These are phyloP conservation scores for Rhizodiscina lignyota DNA, from an alignment of 495 filamentous ascomycete species.

Conservation along the genomic window DNA sequence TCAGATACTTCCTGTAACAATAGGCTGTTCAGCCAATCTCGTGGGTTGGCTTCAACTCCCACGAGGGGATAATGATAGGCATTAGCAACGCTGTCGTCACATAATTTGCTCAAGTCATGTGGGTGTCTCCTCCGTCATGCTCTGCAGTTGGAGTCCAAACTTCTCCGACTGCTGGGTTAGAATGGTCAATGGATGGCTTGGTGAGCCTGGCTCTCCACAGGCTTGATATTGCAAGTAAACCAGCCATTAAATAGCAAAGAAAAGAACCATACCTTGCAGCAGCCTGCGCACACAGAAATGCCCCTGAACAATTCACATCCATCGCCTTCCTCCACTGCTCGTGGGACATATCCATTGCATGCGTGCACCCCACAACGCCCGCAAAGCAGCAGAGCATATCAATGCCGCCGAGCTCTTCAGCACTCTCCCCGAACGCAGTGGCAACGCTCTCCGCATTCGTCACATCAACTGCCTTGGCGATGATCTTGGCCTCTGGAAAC, in stretches of 20 bases:
- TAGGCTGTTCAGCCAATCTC: too few species aligned
- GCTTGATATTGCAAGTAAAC: too few species aligned
- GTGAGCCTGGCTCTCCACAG: too few species aligned
- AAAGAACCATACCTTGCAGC: slow-evolving; percentile 34
- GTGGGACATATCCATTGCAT: slow-evolving; percentile 36
- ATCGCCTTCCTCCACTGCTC: slow-evolving; percentile 40
- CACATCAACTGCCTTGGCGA: slow-evolving; percentile 37
- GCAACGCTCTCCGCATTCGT: slow-evolving; percentile 26
- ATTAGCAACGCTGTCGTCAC: too few species aligned
- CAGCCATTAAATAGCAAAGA: too few species aligned
- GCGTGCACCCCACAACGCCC: slow-evolving; percentile 44
- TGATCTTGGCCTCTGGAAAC: slow-evolving; percentile 36
- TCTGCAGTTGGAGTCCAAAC: slow-evolving; percentile 3
- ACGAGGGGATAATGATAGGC: too few species aligned
- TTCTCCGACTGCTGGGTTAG: too few species aligned
- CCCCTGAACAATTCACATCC: slow-evolving; percentile 53
- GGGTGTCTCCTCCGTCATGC: background rate
- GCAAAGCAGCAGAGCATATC: slow-evolving; percentile 48
- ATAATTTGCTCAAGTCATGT: too few species aligned
- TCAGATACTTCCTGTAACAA: too few species aligned
- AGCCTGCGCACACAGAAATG: slow-evolving; percentile 52
- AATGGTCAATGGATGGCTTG: too few species aligned
- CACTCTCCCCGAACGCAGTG: slow-evolving; percentile 24
- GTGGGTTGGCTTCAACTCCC: too few species aligned
- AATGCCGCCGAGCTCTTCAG: slow-evolving; percentile 30